Conservation (phyloP, 495 filamentous ascomycete species). For the Penicilliopsis zonata region DNA sequence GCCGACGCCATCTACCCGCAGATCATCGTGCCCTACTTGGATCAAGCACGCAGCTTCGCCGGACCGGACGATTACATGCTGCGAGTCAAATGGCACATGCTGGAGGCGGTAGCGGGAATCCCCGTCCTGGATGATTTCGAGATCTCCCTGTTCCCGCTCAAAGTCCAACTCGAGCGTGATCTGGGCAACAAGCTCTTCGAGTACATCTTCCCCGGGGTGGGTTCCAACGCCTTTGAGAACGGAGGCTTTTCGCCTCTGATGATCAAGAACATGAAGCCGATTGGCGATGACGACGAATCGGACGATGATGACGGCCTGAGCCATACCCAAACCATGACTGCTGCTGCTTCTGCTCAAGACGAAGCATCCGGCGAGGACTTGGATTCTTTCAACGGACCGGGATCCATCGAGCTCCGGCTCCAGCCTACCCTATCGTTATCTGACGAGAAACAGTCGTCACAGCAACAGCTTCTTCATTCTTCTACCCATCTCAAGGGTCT, state of each 20-base stretch:
- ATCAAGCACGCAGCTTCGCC: slow-evolving; percentile 43
- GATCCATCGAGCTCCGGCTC: slow-evolving; percentile 65
- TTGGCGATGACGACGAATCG: slow-evolving; percentile 27
- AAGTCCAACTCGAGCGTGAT: slow-evolving; percentile 86
- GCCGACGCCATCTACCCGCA: slow-evolving; percentile 87
- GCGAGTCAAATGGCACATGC: slow-evolving; percentile 89
- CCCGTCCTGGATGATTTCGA: slow-evolving; percentile 97
- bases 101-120: slow-evolving; percentile 95
- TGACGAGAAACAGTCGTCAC: slow-evolving; percentile 27
- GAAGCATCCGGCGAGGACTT: slow-evolving; percentile 25
- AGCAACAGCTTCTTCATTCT: too few species aligned
- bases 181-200: slow-evolving; percentile 91
- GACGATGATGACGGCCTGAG: slow-evolving; percentile 44
- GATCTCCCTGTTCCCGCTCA: slow-evolving; percentile 84
- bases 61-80: slow-evolving; percentile 61
- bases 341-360: too few species aligned
- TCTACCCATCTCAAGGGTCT: slow-evolving; percentile 32
- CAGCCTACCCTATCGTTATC: slow-evolving; percentile 63
- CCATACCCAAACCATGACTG: too few species aligned
- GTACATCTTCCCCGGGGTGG: slow-evolving; percentile 87
- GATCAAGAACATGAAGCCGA: slow-evolving; percentile 60
- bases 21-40: slow-evolving; percentile 82
- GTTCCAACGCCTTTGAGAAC: slow-evolving; percentile 44
- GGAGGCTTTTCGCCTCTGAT: slow-evolving; percentile 70
- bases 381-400: slow-evolving; percentile 37